Percentiles rank a stretch among this genome's conserved stretches.
These are phyloP conservation scores for Barbarea vulgaris DNA, from an alignment of 345 rosid genomes.

Conservation along the genomic window DNA sequence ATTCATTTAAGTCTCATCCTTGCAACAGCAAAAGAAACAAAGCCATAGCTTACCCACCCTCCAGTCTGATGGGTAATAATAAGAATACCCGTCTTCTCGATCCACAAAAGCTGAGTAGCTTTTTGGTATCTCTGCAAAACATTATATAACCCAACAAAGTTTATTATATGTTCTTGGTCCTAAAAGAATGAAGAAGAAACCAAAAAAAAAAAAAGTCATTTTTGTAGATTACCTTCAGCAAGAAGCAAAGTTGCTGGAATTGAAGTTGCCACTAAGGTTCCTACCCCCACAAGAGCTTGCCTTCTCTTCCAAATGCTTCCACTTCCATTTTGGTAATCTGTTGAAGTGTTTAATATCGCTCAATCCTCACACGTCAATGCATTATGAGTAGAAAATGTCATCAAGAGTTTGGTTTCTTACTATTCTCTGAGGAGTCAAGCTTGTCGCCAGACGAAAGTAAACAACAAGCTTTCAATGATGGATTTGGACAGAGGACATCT, in stretches of 20 bases:
- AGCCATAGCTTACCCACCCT: constrained; percentile 65
- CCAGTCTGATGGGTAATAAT: constrained; percentile 90
- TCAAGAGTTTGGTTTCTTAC: constrained; percentile 44
- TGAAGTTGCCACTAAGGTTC: constrained; percentile 57
- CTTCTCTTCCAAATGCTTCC: constrained; percentile 64
- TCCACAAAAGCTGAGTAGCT: constrained; percentile 67
- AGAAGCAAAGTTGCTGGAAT: constrained; percentile 54
- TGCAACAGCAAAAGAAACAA: background rate
- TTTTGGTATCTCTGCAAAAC: constrained; percentile 62
- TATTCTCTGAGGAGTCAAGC: constrained; percentile 40
- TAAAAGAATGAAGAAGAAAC: constrained; percentile 12
- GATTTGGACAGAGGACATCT: constrained; percentile 38
- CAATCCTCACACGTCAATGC: background rate
- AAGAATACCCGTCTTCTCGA: constrained; percentile 72
- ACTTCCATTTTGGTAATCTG: constrained; percentile 9
- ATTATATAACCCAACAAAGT: background rate
- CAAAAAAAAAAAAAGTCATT: background rate
- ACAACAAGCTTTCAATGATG: constrained; percentile 40
- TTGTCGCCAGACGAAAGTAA: constrained; percentile 30
- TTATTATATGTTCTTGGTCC: background rate
- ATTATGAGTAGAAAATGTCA: background rate
- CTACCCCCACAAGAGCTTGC: constrained; percentile 59
- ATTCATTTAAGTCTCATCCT: background rate
- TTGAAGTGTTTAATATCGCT: background rate
- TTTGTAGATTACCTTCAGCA: constrained; percentile 63